These are phyloP conservation scores for Metarhizium rileyi DNA, from an alignment of 2,329 filamentous ascomycete genomes.

Conservation along the genomic window DNA sequence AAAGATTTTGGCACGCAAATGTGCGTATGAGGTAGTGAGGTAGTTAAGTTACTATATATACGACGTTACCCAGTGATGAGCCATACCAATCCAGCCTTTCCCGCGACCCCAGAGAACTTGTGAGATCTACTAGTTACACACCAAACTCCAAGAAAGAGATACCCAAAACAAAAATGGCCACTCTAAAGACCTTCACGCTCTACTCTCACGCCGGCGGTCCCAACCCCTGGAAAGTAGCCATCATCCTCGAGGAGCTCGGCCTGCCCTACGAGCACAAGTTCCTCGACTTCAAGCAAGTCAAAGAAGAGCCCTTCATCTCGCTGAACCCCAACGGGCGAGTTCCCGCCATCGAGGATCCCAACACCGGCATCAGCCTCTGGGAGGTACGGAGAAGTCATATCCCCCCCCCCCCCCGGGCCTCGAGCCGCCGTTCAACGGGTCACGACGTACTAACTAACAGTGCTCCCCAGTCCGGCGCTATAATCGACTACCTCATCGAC, in stretches of 20 bases:
- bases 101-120: too few species aligned
- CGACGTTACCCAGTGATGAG: too few species aligned
- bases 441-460: neutral
- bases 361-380: constrained; percentile 12
- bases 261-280: constrained; percentile 12
- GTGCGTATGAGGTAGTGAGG: too few species aligned
- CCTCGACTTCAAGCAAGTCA: constrained; percentile 12
- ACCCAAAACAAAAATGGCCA: neutral
- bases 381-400: constrained; percentile 13
- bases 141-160: too few species aligned
- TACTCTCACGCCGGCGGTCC: constrained; percentile 5
- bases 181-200: constrained; percentile 2
- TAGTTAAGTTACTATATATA: too few species aligned
- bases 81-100: too few species aligned
- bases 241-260: constrained; percentile 16
- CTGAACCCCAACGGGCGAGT: constrained; percentile 15
- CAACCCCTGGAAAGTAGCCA: constrained; percentile 13
- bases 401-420: neutral
- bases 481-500: constrained; percentile 16
- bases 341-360: constrained; percentile 14
- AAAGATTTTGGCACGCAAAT: too few species aligned
- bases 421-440: neutral
- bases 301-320: constrained; percentile 14
- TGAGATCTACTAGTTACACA: too few species aligned
- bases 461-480: constrained; percentile 12